Conservation (phyloP, 495 filamentous ascomycete genomes). For the Glonium stellatum region DNA sequence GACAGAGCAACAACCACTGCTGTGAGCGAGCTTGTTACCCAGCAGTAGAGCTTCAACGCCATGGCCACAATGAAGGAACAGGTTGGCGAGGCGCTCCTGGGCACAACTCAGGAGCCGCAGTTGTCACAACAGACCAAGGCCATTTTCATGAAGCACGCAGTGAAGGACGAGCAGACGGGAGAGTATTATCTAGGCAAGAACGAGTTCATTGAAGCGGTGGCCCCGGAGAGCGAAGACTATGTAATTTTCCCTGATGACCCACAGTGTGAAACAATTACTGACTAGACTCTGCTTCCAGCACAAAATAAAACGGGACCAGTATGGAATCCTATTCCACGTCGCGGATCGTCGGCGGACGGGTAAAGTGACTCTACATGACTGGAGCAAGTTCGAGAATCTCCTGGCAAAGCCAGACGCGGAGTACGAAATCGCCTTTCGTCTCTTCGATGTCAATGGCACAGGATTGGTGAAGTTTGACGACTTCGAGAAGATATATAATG, state of each 20-base stretch:
- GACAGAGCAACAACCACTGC: background rate
- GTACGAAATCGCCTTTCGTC: conserved; percentile 95
- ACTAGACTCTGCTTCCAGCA: conserved; percentile 49
- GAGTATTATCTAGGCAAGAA: conserved; percentile 74
- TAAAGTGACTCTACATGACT: conserved; percentile 72
- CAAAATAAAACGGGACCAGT: conserved; percentile 94
- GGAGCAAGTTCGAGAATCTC: conserved; percentile 87
- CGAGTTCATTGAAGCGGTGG: conserved; percentile 84
- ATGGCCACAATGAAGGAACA: conserved; percentile 34
- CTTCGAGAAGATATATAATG: conserved; percentile 71
- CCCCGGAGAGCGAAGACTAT: conserved; percentile 81
- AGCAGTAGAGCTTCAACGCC: background rate
- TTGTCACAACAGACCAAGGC: conserved; percentile 62
- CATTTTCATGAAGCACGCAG: conserved; percentile 70
- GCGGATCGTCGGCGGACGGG: conserved; percentile 71
- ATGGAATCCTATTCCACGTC: conserved; percentile 82
- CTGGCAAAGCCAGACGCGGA: conserved; percentile 92
- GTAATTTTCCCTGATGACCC: conserved; percentile 46
- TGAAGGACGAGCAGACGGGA: conserved; percentile 64
- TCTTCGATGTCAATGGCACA: conserved; percentile 79
- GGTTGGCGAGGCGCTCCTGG: conserved; percentile 37
- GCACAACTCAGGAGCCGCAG: conserved; percentile 43
- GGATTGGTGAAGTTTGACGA: conserved; percentile 82
- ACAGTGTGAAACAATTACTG: conserved; percentile 4
- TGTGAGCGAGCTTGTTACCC: background rate